Percentiles rank a stretch among this genome's conserved stretches.
Conservation (phyloP, 2,329 filamentous ascomycete genomes). For the Fusarium verrucosum region DNA sequence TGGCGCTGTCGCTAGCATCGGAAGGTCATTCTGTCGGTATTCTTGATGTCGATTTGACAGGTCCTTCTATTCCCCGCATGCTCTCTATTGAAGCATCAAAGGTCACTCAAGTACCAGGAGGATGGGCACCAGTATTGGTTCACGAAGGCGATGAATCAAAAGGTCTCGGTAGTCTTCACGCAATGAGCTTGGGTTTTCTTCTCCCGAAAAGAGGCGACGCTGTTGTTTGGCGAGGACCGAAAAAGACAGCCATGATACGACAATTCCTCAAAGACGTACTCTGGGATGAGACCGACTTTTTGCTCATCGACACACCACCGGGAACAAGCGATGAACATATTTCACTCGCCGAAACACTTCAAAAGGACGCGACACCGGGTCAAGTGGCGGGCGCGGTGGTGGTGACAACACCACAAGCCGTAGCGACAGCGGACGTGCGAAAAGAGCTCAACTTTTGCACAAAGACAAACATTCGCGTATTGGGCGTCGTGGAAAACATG, state of each 20-base stretch:
- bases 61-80: slow-evolving; percentile 94
- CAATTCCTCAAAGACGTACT: slow-evolving; percentile 93
- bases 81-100: slow-evolving; percentile 89
- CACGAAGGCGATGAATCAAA: slow-evolving; percentile 66
- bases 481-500: slow-evolving; percentile 98
- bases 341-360: slow-evolving; percentile 85
- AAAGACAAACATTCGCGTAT: slow-evolving; percentile 80
- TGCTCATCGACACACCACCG: slow-evolving; percentile 94
- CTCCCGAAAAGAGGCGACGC: slow-evolving; percentile 85
- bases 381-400: slow-evolving; percentile 89
- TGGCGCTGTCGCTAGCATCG: slow-evolving; percentile 87
- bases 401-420: slow-evolving; percentile 94
- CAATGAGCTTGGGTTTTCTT: slow-evolving; percentile 94
- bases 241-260: slow-evolving; percentile 98
- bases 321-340: slow-evolving; percentile 98
- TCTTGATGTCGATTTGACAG: slow-evolving; percentile 94
- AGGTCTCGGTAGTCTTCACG: slow-evolving; percentile 72
- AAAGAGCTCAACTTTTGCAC: slow-evolving; percentile 94
- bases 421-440: slow-evolving; percentile 90
- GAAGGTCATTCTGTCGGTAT: slow-evolving; percentile 91
- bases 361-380: slow-evolving; percentile 68
- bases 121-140: slow-evolving; percentile 90
- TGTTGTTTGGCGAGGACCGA: slow-evolving; percentile 96
- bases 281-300: slow-evolving; percentile 88
- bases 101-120: slow-evolving; percentile 88